Percentiles rank a stretch among this genome's conserved stretches.
These are phyloP conservation scores for Fusarium brevicatenulatum DNA, from an alignment of 2,329 filamentous ascomycete species.

Conservation along the genomic window DNA sequence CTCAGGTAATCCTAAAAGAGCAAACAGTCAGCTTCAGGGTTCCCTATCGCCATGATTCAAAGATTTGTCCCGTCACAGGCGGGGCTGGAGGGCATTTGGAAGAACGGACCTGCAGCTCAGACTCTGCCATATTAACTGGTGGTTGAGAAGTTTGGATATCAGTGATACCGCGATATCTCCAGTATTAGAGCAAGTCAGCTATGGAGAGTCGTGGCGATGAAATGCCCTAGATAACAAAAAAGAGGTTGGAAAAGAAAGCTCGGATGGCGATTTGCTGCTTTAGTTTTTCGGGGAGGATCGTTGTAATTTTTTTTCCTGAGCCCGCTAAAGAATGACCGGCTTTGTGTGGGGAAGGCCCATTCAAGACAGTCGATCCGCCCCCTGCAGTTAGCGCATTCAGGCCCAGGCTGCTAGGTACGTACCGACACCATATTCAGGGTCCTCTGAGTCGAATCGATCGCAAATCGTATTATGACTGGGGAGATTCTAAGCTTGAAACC, in stretches of 20 bases:
- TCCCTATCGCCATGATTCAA: constrained; percentile 19
- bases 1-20: constrained; percentile 63
- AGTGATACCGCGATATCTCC: neutral
- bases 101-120: constrained; percentile 59
- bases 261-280: constrained; percentile 36
- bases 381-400: constrained; percentile 20
- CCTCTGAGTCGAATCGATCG: neutral
- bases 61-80: constrained; percentile 31
- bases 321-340: constrained; percentile 3
- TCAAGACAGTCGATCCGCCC: constrained; percentile 25
- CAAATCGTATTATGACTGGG: neutral
- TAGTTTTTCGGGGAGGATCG: constrained; percentile 30
- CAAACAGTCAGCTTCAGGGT: constrained; percentile 35
- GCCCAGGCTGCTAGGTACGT: constrained; percentile 1
- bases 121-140: constrained; percentile 53
- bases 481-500: neutral
- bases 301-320: constrained; percentile 36
- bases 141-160: neutral
- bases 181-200: neutral
- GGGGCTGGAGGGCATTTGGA: constrained; percentile 41
- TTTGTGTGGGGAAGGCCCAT: constrained; percentile 34
- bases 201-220: neutral
- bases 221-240: constrained; percentile 10
- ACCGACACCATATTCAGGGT: constrained; percentile 18
- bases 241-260: constrained; percentile 38